These are phyloP conservation scores for Gossypium davidsonii DNA, from an alignment of 441 rosid genomes.

Conservation along the genomic window DNA sequence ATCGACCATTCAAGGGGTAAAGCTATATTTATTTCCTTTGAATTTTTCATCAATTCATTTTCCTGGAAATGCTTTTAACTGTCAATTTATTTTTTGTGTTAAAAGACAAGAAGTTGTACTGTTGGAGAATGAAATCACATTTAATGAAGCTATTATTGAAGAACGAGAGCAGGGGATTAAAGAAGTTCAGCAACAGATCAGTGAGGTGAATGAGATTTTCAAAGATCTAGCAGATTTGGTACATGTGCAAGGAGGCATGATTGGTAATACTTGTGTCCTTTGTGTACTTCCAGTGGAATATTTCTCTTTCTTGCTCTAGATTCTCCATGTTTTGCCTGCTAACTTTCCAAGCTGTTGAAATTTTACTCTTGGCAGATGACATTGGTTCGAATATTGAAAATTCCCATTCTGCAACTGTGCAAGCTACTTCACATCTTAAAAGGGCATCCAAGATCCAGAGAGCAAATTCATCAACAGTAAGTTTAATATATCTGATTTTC, in stretches of 20 bases:
- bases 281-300: neutral
- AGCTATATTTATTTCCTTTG: neutral
- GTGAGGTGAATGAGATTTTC: conserved; percentile 63
- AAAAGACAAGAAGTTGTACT: conserved; percentile 44
- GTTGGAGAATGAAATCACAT: conserved; percentile 54
- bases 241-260: conserved; percentile 50
- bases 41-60: neutral
- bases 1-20: neutral
- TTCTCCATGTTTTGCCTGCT: neutral
- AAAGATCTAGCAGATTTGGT: conserved; percentile 55
- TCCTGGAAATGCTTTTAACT: neutral
- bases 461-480: conserved; percentile 54
- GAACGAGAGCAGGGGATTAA: conserved; percentile 65
- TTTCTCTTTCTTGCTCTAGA: neutral
- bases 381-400: conserved; percentile 50
- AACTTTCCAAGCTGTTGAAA: neutral
- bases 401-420: conserved; percentile 41
- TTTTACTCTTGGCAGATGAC: conserved; percentile 38
- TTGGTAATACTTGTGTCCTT: conserved; percentile 31
- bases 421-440: conserved; percentile 42
- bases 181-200: conserved; percentile 58
- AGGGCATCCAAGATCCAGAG: conserved; percentile 49
- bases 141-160: conserved; percentile 62
- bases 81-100: neutral
- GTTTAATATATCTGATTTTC: conserved; percentile 3